Conservation (phyloP, 805 yeast species). For the Komagataella ulmi region DNA sequence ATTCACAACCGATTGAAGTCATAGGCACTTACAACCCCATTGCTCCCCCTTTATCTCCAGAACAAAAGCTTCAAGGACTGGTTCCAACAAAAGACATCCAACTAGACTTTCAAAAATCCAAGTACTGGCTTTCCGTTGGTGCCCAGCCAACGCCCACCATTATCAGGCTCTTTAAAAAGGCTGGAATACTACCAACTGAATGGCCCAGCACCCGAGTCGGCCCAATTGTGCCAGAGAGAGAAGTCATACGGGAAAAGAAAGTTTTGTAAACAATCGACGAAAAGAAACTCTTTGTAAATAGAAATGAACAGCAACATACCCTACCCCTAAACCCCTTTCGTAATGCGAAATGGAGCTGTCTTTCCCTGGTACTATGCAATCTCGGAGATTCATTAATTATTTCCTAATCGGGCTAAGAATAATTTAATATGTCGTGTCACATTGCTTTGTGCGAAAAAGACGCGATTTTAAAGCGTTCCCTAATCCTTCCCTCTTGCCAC, state of each 20-base stretch:
- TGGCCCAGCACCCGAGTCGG: constrained; percentile 38
- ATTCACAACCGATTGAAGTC: constrained; percentile 85
- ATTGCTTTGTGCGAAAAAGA: background rate
- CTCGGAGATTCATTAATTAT: background rate
- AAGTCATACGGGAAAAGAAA: constrained; percentile 5
- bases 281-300: background rate
- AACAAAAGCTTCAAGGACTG: constrained; percentile 40
- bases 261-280: background rate
- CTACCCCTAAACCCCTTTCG: background rate
- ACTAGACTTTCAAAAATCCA: constrained; percentile 78
- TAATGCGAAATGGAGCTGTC: background rate
- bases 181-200: constrained; percentile 49
- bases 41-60: constrained; percentile 54
- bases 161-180: constrained; percentile 60
- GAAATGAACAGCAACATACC: background rate
- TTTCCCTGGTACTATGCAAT: background rate
- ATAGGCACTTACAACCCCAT: constrained; percentile 87
- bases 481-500: background rate
- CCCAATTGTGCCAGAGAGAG: constrained; percentile 9
- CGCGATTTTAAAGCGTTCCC: background rate
- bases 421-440: background rate
- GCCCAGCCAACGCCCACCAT: constrained; percentile 89
- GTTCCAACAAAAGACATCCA: constrained; percentile 65
- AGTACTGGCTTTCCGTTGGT: constrained; percentile 96
- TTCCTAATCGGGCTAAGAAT: background rate